These are phyloP conservation scores for Spiromastix sp. DNA, from an alignment of 2,329 filamentous ascomycete genomes.

Conservation along the genomic window DNA sequence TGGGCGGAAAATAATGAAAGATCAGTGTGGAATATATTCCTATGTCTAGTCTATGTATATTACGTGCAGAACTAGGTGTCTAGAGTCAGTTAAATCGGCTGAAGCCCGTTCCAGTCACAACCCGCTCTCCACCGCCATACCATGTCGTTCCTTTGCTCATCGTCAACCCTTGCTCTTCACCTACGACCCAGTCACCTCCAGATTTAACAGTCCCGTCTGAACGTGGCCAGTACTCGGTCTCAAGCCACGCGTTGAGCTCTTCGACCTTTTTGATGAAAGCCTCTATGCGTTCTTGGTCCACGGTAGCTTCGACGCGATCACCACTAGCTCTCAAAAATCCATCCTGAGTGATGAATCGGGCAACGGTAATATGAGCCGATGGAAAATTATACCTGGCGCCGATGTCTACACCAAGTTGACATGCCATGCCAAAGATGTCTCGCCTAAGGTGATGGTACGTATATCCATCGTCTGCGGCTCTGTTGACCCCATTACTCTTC, in stretches of 20 bases:
- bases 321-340: slow-evolving; percentile 42
- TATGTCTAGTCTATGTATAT: no score
- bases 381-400: slow-evolving; percentile 78
- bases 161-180: slow-evolving; percentile 72
- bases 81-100: slow-evolving; percentile 11
- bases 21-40: no score
- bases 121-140: slow-evolving; percentile 74
- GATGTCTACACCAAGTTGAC: slow-evolving; percentile 55
- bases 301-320: slow-evolving; percentile 16
- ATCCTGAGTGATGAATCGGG: slow-evolving; percentile 59
- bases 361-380: slow-evolving; percentile 81
- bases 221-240: slow-evolving; percentile 58
- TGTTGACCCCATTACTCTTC: slow-evolving; percentile 20
- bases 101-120: slow-evolving; percentile 45
- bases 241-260: slow-evolving; percentile 64
- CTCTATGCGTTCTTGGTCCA: slow-evolving; percentile 45
- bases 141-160: slow-evolving; percentile 65
- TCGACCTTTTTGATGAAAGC: slow-evolving; percentile 63
- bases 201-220: slow-evolving; percentile 29
- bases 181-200: slow-evolving; percentile 73
- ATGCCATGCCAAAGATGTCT: slow-evolving; percentile 58
- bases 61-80: no score
- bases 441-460: slow-evolving; percentile 85
- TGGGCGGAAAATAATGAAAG: no score
- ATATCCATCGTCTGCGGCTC: slow-evolving; percentile 50